A percentile compares a stretch with the other conserved stretches of the same genome.
phyloP scores from a whole-genome alignment of 2,329 filamentous ascomycete genomes.

The Neonectria sp. region DNA sequence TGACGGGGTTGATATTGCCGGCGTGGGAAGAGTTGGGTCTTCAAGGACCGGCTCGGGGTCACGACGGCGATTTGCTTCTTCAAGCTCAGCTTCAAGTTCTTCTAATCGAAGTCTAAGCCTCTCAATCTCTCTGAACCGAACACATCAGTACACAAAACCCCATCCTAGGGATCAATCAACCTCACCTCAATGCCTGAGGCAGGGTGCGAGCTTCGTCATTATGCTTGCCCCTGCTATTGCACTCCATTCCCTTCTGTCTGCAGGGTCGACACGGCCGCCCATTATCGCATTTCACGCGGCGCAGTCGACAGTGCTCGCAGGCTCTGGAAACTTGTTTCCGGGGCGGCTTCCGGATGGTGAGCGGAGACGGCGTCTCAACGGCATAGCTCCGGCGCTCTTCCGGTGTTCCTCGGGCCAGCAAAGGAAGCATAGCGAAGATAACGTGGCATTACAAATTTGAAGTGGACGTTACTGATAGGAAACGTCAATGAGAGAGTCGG shows the following conservation, averaged over 20 bases:
- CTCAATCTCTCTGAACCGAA: constrained; percentile 50
- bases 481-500: background rate
- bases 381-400: constrained; percentile 22
- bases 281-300: constrained; percentile 43
- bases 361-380: background rate
- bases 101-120: constrained; percentile 49
- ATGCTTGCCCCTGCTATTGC: constrained; percentile 30
- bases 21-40: constrained; percentile 37
- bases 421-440: constrained; percentile 20
- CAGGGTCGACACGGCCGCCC: constrained; percentile 37
- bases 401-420: constrained; percentile 27
- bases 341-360: constrained; percentile 18
- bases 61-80: background rate
- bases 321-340: constrained; percentile 44
- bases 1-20: constrained; percentile 5
- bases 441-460: constrained; percentile 8
- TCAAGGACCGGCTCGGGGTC: constrained; percentile 11
- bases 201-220: constrained; percentile 34
- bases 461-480: background rate
- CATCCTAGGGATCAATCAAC: background rate
- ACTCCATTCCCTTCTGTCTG: constrained; percentile 27
- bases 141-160: background rate
- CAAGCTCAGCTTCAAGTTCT: constrained; percentile 49
- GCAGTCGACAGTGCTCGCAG: constrained; percentile 41
- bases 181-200: constrained; percentile 34